Percentiles rank a stretch among this genome's conserved stretches.
phyloP scores from a whole-genome alignment of 129 eudicot species.

The Flaveria sonorensis region DNA sequence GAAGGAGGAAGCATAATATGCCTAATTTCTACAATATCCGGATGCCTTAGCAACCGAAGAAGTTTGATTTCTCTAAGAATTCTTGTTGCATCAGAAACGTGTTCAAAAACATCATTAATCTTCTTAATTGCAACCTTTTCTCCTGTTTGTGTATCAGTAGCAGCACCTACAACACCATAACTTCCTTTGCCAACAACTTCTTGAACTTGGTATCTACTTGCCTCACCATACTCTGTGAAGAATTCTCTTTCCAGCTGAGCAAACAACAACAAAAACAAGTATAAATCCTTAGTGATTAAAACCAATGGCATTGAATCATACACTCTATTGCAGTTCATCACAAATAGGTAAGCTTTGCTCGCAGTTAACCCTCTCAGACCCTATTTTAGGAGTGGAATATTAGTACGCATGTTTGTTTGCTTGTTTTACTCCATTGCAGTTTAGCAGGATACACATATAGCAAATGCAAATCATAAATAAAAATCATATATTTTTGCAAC shows the following conservation, averaged over 20 bases:
- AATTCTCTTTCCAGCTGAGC: slow-evolving; percentile 59
- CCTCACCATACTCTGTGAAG: slow-evolving; percentile 86
- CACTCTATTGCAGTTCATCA: background rate
- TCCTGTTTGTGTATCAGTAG: slow-evolving; percentile 60
- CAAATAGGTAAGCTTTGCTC: too few species aligned
- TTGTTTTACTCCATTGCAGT: background rate
- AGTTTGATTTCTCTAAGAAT: slow-evolving; percentile 83
- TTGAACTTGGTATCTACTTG: slow-evolving; percentile 66
- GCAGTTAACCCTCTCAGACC: too few species aligned
- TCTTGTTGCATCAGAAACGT: slow-evolving; percentile 87
- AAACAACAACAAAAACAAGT: background rate
- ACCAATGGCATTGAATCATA: background rate
- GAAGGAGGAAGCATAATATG: slow-evolving; percentile 94
- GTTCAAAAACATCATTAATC: slow-evolving; percentile 83
- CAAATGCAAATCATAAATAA: background rate
- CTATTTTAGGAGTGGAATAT: too few species aligned
- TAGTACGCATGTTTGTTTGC: too few species aligned
- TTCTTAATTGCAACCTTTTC: slow-evolving; percentile 74
- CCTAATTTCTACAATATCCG: slow-evolving; percentile 79
- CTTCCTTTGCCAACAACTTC: slow-evolving; percentile 91
- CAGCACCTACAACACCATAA: slow-evolving; percentile 91
- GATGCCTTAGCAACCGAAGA: slow-evolving; percentile 77
- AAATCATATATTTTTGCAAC: too few species aligned
- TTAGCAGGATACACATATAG: background rate
- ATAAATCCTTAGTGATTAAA: background rate